A percentile compares a stretch with the other conserved stretches of the same genome.
These are phyloP conservation scores for Calonectria multiphialidica DNA, from an alignment of 2,329 filamentous ascomycete species.

Conservation along the genomic window DNA sequence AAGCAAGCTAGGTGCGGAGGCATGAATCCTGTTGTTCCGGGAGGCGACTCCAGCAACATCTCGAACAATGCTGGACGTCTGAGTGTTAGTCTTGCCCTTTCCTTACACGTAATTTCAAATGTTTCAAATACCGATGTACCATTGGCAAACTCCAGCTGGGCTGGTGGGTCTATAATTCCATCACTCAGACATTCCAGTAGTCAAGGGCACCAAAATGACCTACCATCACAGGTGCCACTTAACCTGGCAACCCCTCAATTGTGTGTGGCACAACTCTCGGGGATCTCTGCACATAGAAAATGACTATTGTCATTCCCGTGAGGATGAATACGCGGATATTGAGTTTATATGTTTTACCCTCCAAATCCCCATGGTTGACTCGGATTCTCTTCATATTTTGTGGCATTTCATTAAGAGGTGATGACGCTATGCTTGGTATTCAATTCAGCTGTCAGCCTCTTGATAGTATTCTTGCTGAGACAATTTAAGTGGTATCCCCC, in stretches of 20 bases:
- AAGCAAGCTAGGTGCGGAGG: not conserved
- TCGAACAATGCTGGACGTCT: not conserved
- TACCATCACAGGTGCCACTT: not conserved
- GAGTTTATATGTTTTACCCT: too few relatives aligned
- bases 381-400: too few relatives aligned
- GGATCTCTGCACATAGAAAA: not conserved
- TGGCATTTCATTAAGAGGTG: too few relatives aligned
- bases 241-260: not conserved
- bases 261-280: too few relatives aligned
- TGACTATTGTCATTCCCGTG: too few relatives aligned
- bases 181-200: not conserved
- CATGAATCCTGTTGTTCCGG: not conserved
- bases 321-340: too few relatives aligned
- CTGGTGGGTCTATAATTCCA: not conserved
- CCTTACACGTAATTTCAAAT: not conserved
- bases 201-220: not conserved
- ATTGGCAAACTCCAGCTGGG: not conserved
- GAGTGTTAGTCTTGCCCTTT: not conserved
- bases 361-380: too few relatives aligned
- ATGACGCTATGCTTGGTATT: too few relatives aligned
- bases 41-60: not conserved
- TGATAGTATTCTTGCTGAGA: not conserved
- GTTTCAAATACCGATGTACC: not conserved
- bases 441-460: not conserved
- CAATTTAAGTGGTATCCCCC: not conserved